phyloP scores from a whole-genome alignment of 2,329 filamentous ascomycete species.

The Epichloe glyceriae region DNA sequence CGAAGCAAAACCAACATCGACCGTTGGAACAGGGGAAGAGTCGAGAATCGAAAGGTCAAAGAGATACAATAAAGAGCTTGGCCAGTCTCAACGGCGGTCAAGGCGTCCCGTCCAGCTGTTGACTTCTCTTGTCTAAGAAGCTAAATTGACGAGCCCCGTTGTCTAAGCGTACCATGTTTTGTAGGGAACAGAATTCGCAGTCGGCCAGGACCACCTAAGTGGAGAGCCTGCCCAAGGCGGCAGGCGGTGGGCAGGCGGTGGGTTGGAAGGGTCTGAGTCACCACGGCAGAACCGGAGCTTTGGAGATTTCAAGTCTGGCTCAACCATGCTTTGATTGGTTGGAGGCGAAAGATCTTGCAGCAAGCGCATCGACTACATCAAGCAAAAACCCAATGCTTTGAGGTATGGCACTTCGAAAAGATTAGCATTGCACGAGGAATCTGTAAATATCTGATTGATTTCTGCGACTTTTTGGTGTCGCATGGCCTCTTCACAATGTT shows the following conservation, averaged over 20 bases:
- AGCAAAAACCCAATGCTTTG: background rate
- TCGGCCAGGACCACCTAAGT: background rate
- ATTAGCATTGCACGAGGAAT: background rate
- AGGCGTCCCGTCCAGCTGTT: background rate
- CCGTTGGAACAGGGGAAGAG: background rate
- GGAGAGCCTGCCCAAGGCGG: background rate
- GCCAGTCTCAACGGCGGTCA: background rate
- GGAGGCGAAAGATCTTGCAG: background rate
- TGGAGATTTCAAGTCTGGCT: background rate
- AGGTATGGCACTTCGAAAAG: background rate
- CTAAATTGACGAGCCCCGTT: too few species aligned
- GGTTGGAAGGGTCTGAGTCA: too few species aligned
- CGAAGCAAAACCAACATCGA: background rate
- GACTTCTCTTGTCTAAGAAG: background rate
- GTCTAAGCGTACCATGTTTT: too few species aligned
- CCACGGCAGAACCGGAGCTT: background rate
- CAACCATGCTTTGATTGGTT: conserved; percentile 3
- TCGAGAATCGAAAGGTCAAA: background rate
- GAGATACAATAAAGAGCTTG: background rate
- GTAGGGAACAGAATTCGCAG: too few species aligned
- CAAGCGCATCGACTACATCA: background rate
- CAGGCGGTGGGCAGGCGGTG: conserved; percentile 1
- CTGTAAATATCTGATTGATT: background rate
- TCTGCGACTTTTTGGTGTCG: background rate
- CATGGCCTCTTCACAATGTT: conserved; percentile 27